These are phyloP conservation scores for Rhizophagus prolifer DNA, from an alignment of 192 early-diverging fungal species.

Conservation along the genomic window DNA sequence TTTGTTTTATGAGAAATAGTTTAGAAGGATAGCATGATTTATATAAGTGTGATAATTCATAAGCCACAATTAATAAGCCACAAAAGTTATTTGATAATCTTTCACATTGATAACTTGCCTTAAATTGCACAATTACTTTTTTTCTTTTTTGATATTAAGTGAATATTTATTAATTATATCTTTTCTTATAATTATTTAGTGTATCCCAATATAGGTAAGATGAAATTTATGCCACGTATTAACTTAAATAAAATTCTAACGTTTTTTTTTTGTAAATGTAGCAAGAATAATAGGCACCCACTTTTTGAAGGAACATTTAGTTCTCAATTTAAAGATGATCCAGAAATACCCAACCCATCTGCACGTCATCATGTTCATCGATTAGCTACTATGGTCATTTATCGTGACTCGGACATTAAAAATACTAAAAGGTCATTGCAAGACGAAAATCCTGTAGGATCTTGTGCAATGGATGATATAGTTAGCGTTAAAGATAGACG, in stretches of 20 bases:
- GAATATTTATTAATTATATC: neutral
- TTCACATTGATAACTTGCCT: too few relatives aligned
- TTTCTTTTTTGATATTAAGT: too few relatives aligned
- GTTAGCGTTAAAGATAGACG: neutral
- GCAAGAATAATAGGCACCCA: neutral
- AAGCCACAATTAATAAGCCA: neutral
- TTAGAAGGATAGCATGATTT: neutral
- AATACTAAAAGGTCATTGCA: neutral
- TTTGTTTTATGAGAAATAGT: too few relatives aligned
- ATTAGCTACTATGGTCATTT: constrained; percentile 16
- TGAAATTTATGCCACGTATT: neutral
- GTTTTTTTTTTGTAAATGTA: neutral
- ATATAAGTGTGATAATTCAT: neutral
- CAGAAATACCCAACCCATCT: constrained; percentile 11
- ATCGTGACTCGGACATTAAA: constrained; percentile 20
- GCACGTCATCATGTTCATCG: constrained; percentile 4
- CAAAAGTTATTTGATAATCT: neutral
- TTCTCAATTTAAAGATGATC: constrained; percentile 17
- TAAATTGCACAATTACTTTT: too few relatives aligned
- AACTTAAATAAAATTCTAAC: neutral
- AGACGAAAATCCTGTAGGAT: neutral
- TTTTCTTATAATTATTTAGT: neutral
- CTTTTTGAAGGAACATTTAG: constrained; percentile 16
- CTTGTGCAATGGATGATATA: constrained; percentile 1
- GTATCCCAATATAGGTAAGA: neutral